A percentile compares a stretch with the other conserved stretches of the same genome.
Conservation (phyloP, 139 green algal species). For the Chlorella sorokiniana region DNA sequence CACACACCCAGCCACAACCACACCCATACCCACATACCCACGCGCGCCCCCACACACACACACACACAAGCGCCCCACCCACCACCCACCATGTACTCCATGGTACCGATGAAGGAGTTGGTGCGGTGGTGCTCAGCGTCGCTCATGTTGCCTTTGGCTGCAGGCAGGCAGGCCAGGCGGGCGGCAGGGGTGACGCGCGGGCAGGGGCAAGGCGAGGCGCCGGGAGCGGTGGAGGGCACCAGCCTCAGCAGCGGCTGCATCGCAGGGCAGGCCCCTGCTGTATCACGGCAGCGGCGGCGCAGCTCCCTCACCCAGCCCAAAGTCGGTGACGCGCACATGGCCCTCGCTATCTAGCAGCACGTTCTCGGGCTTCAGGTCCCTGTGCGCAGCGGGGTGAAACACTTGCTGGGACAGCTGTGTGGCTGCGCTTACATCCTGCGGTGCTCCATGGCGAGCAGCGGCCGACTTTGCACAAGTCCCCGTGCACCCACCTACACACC, state of each 20-base stretch:
- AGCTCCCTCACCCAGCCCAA: slow-evolving; percentile 55
- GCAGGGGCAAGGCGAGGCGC: neutral
- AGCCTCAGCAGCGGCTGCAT: too few species aligned
- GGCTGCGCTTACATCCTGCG: too few species aligned
- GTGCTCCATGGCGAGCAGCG: too few species aligned
- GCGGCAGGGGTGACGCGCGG: neutral
- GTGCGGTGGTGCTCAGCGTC: slow-evolving; percentile 58
- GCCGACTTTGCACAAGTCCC: too few species aligned
- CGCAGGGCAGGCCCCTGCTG: too few species aligned
- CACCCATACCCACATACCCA: too few species aligned
- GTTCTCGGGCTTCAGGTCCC: slow-evolving; percentile 88
- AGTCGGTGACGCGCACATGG: slow-evolving; percentile 93
- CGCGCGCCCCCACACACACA: neutral
- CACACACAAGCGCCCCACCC: slow-evolving; percentile 31
- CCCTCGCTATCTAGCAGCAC: slow-evolving; percentile 94
- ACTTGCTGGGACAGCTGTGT: too few species aligned
- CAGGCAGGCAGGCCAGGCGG: neutral
- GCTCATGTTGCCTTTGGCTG: slow-evolving; percentile 86
- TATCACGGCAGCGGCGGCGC: neutral
- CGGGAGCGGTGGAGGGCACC: too few species aligned
- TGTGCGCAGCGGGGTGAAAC: slow-evolving; percentile 37
- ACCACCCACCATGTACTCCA: slow-evolving; percentile 85
- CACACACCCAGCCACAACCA: neutral
- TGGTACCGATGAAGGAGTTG: slow-evolving; percentile 96
- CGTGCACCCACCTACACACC: neutral